These are phyloP conservation scores for Aleurites moluccanus DNA, from an alignment of 441 rosid genomes.

Conservation along the genomic window DNA sequence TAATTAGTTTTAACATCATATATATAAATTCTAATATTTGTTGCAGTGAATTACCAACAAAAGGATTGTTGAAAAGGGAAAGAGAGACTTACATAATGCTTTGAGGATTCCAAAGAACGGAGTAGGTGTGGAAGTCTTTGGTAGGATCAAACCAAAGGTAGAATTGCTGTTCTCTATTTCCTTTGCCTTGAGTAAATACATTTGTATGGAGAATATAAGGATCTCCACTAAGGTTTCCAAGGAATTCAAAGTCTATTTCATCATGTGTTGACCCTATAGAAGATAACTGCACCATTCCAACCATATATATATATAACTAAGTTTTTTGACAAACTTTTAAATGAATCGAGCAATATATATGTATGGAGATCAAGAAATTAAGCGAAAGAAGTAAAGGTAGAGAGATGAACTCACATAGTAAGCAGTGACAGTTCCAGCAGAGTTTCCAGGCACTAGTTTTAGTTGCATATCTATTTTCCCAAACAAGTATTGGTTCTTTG, in stretches of 20 bases:
- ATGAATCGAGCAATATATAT: too few relatives aligned
- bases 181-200: too few relatives aligned
- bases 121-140: slow-evolving; percentile 61
- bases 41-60: neutral
- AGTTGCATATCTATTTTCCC: slow-evolving; percentile 21
- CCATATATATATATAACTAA: too few relatives aligned
- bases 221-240: slow-evolving; percentile 40
- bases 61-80: too few relatives aligned
- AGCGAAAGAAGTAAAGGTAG: too few relatives aligned
- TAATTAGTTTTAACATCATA: too few relatives aligned
- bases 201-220: too few relatives aligned
- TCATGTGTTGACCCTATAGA: slow-evolving; percentile 54
- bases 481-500: slow-evolving; percentile 42
- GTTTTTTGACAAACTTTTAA: neutral
- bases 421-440: slow-evolving; percentile 71
- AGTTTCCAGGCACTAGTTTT: slow-evolving; percentile 60
- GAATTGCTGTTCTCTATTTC: slow-evolving; percentile 21
- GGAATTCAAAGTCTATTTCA: slow-evolving; percentile 63
- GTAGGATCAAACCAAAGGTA: slow-evolving; percentile 76
- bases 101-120: slow-evolving; percentile 62
- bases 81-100: slow-evolving; percentile 33
- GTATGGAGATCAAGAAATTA: neutral
- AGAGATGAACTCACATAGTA: slow-evolving; percentile 43
- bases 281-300: slow-evolving; percentile 34
- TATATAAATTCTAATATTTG: too few relatives aligned